Base-by-base conservation (phyloP, 164 flowering plant genomes). In the Santalum album region DNA sequence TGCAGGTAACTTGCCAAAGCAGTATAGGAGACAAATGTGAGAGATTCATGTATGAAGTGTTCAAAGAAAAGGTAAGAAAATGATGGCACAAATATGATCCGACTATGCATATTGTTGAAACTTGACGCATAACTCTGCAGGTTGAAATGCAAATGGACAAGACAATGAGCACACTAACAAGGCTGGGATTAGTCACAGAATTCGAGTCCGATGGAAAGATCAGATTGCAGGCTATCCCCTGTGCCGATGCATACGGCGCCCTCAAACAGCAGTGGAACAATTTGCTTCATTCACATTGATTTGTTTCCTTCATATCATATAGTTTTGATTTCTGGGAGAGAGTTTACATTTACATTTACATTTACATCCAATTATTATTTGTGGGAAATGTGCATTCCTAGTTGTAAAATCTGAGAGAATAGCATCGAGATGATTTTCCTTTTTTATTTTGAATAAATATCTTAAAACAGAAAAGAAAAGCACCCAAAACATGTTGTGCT, bases 81-180 rank as follows among this genome's bases (percentile, higher is more conserved):
- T 12, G 26, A 47, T 1, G 15, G 17, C 20, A 40, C 20, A 3
- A 3, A 7, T 29, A 3, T 3, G 9, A 3, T 29, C 34, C 4
- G 7, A 19, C 49, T 49, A 49, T 32, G 20, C 34, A 32, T n/a
- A n/a, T n/a, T n/a, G n/a, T 12, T 44, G 15, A 27, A 40, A 2
- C 1, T 25, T 50, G 38, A 1, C n/a, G 6, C 10, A 55, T 38
- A 34, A 27, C 12, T 29, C 0, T 73, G 72, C 80, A 90, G 98
- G 82, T 91, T 53, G 82, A 84, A 69, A 88, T 91, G 96, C 92
- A 88, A 47, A 62, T 86, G 65, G 81, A 81, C 23, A 76, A 82
- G 57, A 92, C 95, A 38, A 49, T 82, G 36, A 65, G 69, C 26
- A 86, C 90, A 25, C 65, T 91, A 67, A 35, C 62, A 54, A 86